phyloP scores from a whole-genome alignment of 345 rosid genomes.

The Salix suchowensis region DNA sequence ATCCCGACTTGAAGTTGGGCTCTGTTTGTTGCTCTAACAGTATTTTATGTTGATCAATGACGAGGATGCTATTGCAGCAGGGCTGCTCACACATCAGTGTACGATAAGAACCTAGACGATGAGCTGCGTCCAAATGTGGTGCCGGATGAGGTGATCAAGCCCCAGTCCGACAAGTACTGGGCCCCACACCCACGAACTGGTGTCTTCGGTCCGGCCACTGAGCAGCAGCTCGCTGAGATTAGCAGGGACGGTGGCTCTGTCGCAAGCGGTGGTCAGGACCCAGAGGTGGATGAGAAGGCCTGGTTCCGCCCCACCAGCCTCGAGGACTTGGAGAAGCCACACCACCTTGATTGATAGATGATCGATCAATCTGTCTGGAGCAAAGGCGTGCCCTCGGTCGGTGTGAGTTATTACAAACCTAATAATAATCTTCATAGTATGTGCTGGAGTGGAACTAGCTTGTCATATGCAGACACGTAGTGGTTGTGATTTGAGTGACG shows the following conservation, averaged over 20 bases:
- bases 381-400: neutral
- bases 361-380: neutral
- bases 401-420: neutral
- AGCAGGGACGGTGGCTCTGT: conserved; percentile 14
- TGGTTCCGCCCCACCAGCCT: conserved; percentile 94
- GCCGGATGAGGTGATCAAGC: conserved; percentile 65
- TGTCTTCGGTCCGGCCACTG: conserved; percentile 72
- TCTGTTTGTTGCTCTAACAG: neutral
- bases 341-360: conserved; percentile 18
- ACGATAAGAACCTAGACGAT: conserved; percentile 86
- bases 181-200: conserved; percentile 93
- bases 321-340: conserved; percentile 83
- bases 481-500: too few species aligned
- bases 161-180: conserved; percentile 75
- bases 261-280: conserved; percentile 5
- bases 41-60: neutral
- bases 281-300: conserved; percentile 71
- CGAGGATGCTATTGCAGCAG: conserved; percentile 29
- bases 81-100: conserved; percentile 50
- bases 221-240: conserved; percentile 13
- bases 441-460: too few species aligned
- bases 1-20: neutral
- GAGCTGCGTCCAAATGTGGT: conserved; percentile 44
- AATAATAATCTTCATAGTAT: too few species aligned
- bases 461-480: too few species aligned